A percentile compares a stretch with the other conserved stretches of the same genome.
Conservation (phyloP, 257 asterid genomes). For the Buddleja alternifolia region DNA sequence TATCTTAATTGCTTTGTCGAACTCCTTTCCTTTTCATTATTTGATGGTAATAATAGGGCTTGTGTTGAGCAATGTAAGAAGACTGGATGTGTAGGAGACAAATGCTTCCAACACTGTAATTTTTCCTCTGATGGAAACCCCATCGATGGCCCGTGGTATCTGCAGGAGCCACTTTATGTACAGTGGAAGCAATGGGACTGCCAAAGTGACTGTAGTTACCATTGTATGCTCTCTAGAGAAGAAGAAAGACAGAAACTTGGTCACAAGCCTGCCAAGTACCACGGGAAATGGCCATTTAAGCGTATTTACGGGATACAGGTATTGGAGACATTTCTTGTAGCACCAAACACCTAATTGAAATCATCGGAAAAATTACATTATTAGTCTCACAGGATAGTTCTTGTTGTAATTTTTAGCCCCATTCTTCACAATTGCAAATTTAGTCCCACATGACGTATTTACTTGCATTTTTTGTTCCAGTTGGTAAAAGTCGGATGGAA, state of each 20-base stretch:
- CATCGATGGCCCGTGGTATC: slow-evolving; percentile 74
- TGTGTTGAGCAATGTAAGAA: slow-evolving; percentile 80
- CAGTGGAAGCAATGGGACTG: slow-evolving; percentile 94
- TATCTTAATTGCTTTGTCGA: slow-evolving; percentile 14
- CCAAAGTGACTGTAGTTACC: slow-evolving; percentile 72
- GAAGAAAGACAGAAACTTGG: slow-evolving; percentile 72
- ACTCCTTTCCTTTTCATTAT: slow-evolving; percentile 20
- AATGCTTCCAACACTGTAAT: slow-evolving; percentile 78
- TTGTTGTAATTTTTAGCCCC: too few species aligned
- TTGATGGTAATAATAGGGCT: slow-evolving; percentile 49
- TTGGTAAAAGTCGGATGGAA: too few species aligned
- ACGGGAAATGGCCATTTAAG: slow-evolving; percentile 84
- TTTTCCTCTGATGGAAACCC: slow-evolving; percentile 58
- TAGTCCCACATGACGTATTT: too few species aligned
- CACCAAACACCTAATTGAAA: background rate
- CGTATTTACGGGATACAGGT: slow-evolving; percentile 86
- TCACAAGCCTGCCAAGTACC: slow-evolving; percentile 70
- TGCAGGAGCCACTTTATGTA: slow-evolving; percentile 80
- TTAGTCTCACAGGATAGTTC: too few species aligned
- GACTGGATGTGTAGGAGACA: slow-evolving; percentile 75
- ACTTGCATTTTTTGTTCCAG: too few species aligned
- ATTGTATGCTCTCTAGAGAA: slow-evolving; percentile 79
- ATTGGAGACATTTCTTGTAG: background rate
- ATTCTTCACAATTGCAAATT: too few species aligned
- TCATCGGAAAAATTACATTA: too few species aligned